Evolutionary conservation across 2,329 filamentous ascomycete species (phyloP), one percentile per base, ranked within the genome.

Genomic region (Fusarium floridanum): DNA sequence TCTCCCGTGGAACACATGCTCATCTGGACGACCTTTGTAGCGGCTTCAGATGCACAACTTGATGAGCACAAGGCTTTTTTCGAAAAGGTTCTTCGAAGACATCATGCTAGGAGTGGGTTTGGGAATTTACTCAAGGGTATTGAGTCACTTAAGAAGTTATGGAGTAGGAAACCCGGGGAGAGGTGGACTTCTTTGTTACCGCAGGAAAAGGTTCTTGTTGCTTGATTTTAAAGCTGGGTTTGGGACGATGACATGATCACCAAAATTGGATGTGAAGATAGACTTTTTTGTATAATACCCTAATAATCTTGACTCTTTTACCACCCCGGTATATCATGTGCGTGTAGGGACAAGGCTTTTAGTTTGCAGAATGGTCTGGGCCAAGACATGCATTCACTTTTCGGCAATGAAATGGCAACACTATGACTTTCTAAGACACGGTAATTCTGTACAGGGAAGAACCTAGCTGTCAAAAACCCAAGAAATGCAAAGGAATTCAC

Each of bases 1-100:
- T 79, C 79, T 0, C 77, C 79, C 0, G 75, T 77, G 0, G 73
- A 73, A 0, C 76, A 78, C 4, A 79, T 81, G 27, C 56, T 81
- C 2, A 60, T 81, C 1, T 81, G 79, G 79, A 77, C 78, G 0
- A 79, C 78, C 0, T 81, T 81, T 24, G 72, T 81, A 0, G 79
- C 78, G 0, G 79, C 79, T 0, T 81, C 79, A 0, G 78, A 77
- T 17, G 78, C 77, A 0, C 66, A 76, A 2, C 61, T 79, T 4
- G 73, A 76, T 1, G 78, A 80, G 29, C 79, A 81, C 37, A 79
- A 76, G 22, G 7, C 16, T 0, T 81, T 76, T 29, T 81, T 81
- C 2, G 73, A 77, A 29, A 61, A 64, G 0, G 59, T 72, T 0
- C 24, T 81, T 0, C 39, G 61, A 7, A 14, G 60, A 1, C 78